Base-by-base conservation (phyloP, 1,139 yeast species). In the Candida sp. region DNA sequence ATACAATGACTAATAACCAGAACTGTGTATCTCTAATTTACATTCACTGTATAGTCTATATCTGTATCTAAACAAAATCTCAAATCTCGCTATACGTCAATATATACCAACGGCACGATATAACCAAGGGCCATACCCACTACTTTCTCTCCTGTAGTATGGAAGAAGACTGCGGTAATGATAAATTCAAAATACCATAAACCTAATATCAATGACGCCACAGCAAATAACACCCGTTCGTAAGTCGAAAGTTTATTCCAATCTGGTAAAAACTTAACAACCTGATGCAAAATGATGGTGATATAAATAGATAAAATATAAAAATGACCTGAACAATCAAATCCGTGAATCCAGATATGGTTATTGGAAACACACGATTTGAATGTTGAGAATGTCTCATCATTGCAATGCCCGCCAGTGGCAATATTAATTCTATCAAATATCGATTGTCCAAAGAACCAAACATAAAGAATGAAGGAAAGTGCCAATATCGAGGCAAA, bases 311-410 rank as follows among this genome's bases (percentile, higher is more conserved):
- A 50, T 30, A 39, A 55, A 41, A 12, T 50, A 45, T 37, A 45
- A 42, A 36, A 70, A 42, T 84, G 90, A 0, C 90, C 88, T 23
- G 87, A 81, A 1, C 77, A 60, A 55, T 83, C 88, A 49, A 80
- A 79, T 4, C 84, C 85, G 33, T 79, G 75, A 5, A 57, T 57
- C 85, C 87, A 83, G 22, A 45, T 45, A 1, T 73, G 74, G 21
- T 64, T 61, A 1, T 47, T 46, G 41, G 39, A 25, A 15, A 41
- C 37, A 45, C 61, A 56, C n/a, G 45, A 46, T 27, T 44, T 44
- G 19, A 43, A 48, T n/a, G 43, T 38, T 19, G 36, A 8, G 6
- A 42, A 33, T 0, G 34, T 44, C 5, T 44, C 36, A 4, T 41
- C 50, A 1, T 52, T 50, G 48, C 82, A 77, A 29, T 62, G 56